Base-by-base conservation (phyloP, 2,329 filamentous ascomycete genomes). In the Aspergillus sojae region DNA sequence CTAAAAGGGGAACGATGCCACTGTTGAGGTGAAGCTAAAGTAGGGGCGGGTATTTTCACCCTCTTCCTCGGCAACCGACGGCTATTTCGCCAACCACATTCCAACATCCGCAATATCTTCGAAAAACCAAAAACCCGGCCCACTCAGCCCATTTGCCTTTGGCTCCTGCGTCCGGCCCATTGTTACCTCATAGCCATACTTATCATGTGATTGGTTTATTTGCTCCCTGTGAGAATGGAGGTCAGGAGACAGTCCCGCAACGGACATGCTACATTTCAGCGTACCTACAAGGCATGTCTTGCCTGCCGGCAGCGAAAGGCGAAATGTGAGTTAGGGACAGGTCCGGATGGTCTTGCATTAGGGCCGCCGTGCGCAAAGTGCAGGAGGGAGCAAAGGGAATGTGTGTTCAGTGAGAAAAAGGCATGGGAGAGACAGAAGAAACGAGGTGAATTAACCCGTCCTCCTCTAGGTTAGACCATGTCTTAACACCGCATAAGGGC, bases 271-370 rank as follows among this genome's bases (percentile, higher is more conserved):
- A 69, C 71, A 58, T 84, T 82, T 70, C 81, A 84, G 72, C 82
- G 83, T 64, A 82, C 83, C 43, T 85, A 85, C 79, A 85, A 85
- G 72, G 83, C 83, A 26, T 85, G 83, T 71, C 80, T 84, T 62
- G 80, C 82, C 62, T 85, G 83, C 68, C 82, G 83, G 57, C 80
- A 83, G 67, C 78, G 82, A 58, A 85, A 85, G 73, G 81, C 83
- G 57, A 84, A 83, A 72, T 85, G 83, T 66, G 82, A 84, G 45
- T 71, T 84, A 30, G 78, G 78, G 7, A 70, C 68, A 12, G 78
- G 77, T 4, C 67, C 79, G 61, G 78, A 78, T 62, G 80, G 82
- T 30, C 71, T 72, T 53, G 69, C 74, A 34, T 67, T 74, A 60
- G 76, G 76, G 12, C 77, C 77, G 50, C 77, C 82, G 36, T 85